phyloP scores from a whole-genome alignment of 2,329 filamentous ascomycete species.

The Hirsutella rhossiliensis region DNA sequence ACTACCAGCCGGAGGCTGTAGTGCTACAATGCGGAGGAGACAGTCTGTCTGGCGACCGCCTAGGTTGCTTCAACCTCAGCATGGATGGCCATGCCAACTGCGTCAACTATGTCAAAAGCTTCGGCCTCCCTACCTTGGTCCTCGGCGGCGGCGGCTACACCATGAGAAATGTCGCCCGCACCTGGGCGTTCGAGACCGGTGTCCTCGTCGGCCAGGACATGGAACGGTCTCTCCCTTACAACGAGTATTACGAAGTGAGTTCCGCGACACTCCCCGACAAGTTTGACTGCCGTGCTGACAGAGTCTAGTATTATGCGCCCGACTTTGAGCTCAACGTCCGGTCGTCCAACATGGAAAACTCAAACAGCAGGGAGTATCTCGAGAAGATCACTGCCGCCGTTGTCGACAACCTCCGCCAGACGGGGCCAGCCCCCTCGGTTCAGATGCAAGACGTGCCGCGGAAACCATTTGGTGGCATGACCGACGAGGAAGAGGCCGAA shows the following conservation, averaged over 20 bases:
- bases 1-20: slow-evolving; percentile 81
- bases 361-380: slow-evolving; percentile 72
- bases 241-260: slow-evolving; percentile 75
- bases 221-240: slow-evolving; percentile 76
- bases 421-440: slow-evolving; percentile 77
- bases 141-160: slow-evolving; percentile 95
- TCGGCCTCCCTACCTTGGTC: slow-evolving; percentile 76
- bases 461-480: slow-evolving; percentile 47
- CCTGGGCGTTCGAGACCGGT: slow-evolving; percentile 95
- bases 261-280: no score
- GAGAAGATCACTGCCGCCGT: slow-evolving; percentile 72
- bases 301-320: slow-evolving; percentile 70
- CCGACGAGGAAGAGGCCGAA: slow-evolving; percentile 55
- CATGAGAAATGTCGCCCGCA: slow-evolving; percentile 89
- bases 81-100: slow-evolving; percentile 94
- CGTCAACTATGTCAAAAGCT: slow-evolving; percentile 81
- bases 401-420: slow-evolving; percentile 76
- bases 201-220: slow-evolving; percentile 76
- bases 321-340: slow-evolving; percentile 87
- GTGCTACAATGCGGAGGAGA: slow-evolving; percentile 95
- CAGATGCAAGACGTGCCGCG: slow-evolving; percentile 73
- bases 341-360: slow-evolving; percentile 81
- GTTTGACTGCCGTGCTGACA: slow-evolving; percentile 8
- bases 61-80: slow-evolving; percentile 96
- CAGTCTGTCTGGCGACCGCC: slow-evolving; percentile 82